Conservation (phyloP, 805 yeast genomes). For the Alloascoidea africana region DNA sequence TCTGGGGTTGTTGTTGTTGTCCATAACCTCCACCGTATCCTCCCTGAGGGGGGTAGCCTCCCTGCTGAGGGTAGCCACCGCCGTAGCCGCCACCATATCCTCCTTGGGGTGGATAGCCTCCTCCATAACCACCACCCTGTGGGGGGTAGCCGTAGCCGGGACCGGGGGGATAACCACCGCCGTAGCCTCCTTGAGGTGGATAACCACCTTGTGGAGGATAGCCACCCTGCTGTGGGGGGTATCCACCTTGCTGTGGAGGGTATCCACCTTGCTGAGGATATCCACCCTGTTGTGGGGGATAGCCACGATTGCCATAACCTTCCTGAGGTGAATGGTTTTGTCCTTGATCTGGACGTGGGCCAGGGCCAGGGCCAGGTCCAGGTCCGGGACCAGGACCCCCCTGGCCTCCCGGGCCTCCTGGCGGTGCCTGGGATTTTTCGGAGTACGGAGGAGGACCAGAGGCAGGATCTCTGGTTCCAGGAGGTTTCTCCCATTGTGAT, state of each 20-base stretch:
- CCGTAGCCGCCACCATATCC: constrained; percentile 12
- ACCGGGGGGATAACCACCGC: constrained; percentile 12
- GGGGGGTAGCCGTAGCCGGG: constrained; percentile 18
- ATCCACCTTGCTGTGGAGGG: constrained; percentile 13
- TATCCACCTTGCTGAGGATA: constrained; percentile 11
- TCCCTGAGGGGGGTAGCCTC: constrained; percentile 19
- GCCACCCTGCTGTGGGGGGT: constrained; percentile 18
- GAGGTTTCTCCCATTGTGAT: constrained; percentile 88
- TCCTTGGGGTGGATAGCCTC: constrained; percentile 19
- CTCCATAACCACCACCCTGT: constrained; percentile 12
- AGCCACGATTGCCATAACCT: constrained; percentile 8
- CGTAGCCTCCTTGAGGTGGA: constrained; percentile 10
- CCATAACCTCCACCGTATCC: constrained; percentile 12
- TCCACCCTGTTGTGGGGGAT: constrained; percentile 8
- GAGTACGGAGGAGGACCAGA: constrained; percentile 28
- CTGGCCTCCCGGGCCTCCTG: constrained; percentile 2
- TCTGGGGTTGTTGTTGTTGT: constrained; percentile 19
- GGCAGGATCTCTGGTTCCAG: constrained; percentile 34
- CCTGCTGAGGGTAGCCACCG: constrained; percentile 17
- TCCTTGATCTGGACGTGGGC: constrained; percentile 3
- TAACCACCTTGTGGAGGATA: constrained; percentile 10
- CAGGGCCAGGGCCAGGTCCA: constrained; percentile 5
- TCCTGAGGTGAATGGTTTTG: neutral
- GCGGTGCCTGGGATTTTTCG: constrained; percentile 6
- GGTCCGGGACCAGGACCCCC: constrained; percentile 3